Evolutionary conservation across 2,329 filamentous ascomycete species (phyloP).

Genomic region (Myriosclerotinia curreyana): DNA sequence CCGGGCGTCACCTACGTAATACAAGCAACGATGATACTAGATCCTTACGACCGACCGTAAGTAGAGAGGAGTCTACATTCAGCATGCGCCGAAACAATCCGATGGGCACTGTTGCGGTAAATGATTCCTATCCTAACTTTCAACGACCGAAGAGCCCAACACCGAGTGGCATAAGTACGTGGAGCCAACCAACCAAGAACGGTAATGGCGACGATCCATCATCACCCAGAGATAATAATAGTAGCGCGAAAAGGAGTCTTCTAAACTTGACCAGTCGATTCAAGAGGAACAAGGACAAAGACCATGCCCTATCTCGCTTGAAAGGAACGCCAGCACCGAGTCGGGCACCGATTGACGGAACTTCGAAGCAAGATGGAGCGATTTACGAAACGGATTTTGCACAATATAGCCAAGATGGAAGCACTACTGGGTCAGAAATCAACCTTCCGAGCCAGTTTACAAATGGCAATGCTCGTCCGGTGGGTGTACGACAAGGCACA

Average conservation of each 20-base stretch:
- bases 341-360: slow-evolving; percentile 48
- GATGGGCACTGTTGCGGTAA: slow-evolving; percentile 34
- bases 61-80: slow-evolving; percentile 68
- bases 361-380: slow-evolving; percentile 28
- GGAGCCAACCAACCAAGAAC: slow-evolving; percentile 40
- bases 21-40: slow-evolving; percentile 65
- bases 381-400: slow-evolving; percentile 33
- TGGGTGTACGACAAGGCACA: slow-evolving; percentile 32
- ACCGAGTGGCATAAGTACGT: slow-evolving; percentile 66
- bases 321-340: slow-evolving; percentile 52
- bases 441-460: slow-evolving; percentile 25
- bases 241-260: slow-evolving; percentile 32
- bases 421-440: slow-evolving; percentile 34
- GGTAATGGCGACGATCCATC: slow-evolving; percentile 49
- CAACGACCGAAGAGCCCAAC: slow-evolving; percentile 77
- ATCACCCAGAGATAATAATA: slow-evolving; percentile 39
- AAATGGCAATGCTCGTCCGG: slow-evolving; percentile 28
- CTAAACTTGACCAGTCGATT: slow-evolving; percentile 35
- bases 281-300: slow-evolving; percentile 50
- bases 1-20: slow-evolving; percentile 67
- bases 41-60: slow-evolving; percentile 66
- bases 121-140: slow-evolving; percentile 38
- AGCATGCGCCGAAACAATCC: slow-evolving; percentile 44
- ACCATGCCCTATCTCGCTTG: slow-evolving; percentile 48
- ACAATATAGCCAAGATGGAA: slow-evolving; percentile 37